A percentile compares a stretch with the other conserved stretches of the same genome.
phyloP scores from a whole-genome alignment of 768 basidiomycete genomes.

The Mycena amicta region DNA sequence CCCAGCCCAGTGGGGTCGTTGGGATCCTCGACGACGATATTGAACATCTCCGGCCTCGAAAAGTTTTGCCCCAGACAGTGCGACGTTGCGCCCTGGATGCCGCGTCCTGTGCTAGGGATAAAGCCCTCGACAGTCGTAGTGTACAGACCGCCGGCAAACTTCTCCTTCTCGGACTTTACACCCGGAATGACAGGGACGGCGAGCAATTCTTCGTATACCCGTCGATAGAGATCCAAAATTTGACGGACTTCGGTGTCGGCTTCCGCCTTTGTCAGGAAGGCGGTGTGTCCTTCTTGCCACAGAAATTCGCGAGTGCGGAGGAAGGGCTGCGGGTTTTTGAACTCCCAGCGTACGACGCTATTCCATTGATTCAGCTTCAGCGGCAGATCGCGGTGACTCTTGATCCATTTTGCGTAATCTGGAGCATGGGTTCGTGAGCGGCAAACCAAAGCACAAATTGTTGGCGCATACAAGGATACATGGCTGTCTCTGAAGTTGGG shows the following conservation, averaged over 20 bases:
- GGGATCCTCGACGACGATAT: constrained; percentile 96
- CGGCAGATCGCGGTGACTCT: constrained; percentile 94
- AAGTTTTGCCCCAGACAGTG: constrained; percentile 99
- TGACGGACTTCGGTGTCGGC: constrained; percentile 90
- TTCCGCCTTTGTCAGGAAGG: constrained; percentile 84
- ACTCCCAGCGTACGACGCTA: constrained; percentile 99
- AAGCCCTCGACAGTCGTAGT: constrained; percentile 99
- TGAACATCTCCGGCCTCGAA: constrained; percentile 94
- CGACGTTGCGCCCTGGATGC: constrained; percentile 97
- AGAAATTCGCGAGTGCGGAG: constrained; percentile 98
- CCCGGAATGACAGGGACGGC: constrained; percentile 97
- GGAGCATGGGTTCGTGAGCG: constrained; percentile 1
- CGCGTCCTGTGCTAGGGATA: constrained; percentile 94
- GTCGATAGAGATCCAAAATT: constrained; percentile 94
- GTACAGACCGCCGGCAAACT: constrained; percentile 97
- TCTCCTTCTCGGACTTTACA: constrained; percentile 98
- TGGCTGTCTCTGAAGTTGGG: constrained; percentile 97
- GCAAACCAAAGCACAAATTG: neutral
- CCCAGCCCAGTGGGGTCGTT: constrained; percentile 64
- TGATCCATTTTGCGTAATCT: constrained; percentile 99
- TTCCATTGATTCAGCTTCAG: constrained; percentile 99
- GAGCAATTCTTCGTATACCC: constrained; percentile 94
- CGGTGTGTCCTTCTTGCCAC: constrained; percentile 99
- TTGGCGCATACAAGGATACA: constrained; percentile 87
- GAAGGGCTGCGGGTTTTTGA: constrained; percentile 99